A percentile compares a stretch with the other conserved stretches of the same genome.
Conservation (phyloP, 345 rosid genomes). For the Geranium brycei region DNA sequence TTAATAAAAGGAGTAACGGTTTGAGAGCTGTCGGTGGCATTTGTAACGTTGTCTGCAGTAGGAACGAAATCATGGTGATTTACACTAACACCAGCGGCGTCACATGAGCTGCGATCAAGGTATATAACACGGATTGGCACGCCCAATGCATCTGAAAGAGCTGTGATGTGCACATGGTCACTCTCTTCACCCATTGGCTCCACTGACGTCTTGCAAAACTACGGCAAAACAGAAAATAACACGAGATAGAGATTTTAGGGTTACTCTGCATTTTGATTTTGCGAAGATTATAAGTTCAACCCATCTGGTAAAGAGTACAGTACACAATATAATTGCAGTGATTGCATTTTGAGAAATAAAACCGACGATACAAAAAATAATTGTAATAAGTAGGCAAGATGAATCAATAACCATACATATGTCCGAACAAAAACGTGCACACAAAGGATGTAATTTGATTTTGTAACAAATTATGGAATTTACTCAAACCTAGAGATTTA, state of each 20-base stretch:
- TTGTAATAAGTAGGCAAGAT: too few relatives aligned
- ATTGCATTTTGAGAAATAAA: too few relatives aligned
- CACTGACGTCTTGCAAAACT: conserved; percentile 98
- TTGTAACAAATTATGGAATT: not conserved
- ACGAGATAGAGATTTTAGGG: conserved; percentile 3
- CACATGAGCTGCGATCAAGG: conserved; percentile 93
- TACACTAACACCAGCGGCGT: conserved; percentile 53
- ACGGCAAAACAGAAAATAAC: conserved; percentile 14
- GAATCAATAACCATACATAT: too few relatives aligned
- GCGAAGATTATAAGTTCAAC: not conserved
- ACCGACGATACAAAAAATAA: too few relatives aligned
- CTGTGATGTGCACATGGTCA: conserved; percentile 92
- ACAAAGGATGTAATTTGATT: not conserved
- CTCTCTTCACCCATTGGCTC: conserved; percentile 99
- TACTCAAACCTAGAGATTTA: not conserved
- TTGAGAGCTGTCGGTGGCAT: conserved; percentile 22
- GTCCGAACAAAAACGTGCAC: not conserved
- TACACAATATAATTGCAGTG: not conserved
- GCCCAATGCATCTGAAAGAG: conserved; percentile 83
- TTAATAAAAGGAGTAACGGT: conserved; percentile 52
- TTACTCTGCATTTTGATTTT: not conserved
- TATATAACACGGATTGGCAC: conserved; percentile 87
- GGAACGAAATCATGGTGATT: conserved; percentile 94
- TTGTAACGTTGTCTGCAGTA: conserved; percentile 12
- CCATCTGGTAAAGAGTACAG: too few relatives aligned